phyloP scores from a whole-genome alignment of 495 filamentous ascomycete genomes.

The Neurospora sp. region DNA sequence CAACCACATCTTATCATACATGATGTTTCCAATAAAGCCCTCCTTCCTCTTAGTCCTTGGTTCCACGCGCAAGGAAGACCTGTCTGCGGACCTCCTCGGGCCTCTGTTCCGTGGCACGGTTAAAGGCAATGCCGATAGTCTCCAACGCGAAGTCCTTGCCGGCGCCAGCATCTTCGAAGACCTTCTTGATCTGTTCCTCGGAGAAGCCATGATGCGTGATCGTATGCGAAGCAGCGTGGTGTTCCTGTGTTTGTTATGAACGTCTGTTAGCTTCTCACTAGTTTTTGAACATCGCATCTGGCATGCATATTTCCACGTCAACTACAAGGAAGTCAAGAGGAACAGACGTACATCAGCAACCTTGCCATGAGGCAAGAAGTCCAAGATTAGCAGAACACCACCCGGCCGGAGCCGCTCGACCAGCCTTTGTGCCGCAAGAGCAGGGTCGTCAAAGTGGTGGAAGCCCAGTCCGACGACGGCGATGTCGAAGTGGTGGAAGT shows the following conservation, averaged over 20 bases:
- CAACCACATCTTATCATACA: not conserved
- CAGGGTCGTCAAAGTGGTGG: constrained; percentile 62
- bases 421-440: constrained; percentile 44
- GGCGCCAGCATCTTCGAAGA: constrained; percentile 44
- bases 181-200: constrained; percentile 35
- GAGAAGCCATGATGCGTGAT: constrained; percentile 51
- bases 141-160: constrained; percentile 32
- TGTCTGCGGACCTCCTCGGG: constrained; percentile 6
- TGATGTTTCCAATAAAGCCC: not conserved
- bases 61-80: constrained; percentile 19
- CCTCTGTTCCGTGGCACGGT: not conserved
- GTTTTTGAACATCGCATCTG: not conserved
- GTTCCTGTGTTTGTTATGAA: constrained; percentile 4
- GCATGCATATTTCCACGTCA: not conserved
- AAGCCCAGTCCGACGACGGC: constrained; percentile 55
- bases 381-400: constrained; percentile 55
- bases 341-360: constrained; percentile 8
- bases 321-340: not conserved
- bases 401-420: constrained; percentile 49
- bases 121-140: constrained; percentile 23
- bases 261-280: not conserved
- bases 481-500: constrained; percentile 52
- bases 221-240: constrained; percentile 30
- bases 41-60: constrained; percentile 8
- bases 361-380: constrained; percentile 45